Evolutionary conservation across 306 rosid species (phyloP).

Genomic region (Psophocarpus tetragonolobus): DNA sequence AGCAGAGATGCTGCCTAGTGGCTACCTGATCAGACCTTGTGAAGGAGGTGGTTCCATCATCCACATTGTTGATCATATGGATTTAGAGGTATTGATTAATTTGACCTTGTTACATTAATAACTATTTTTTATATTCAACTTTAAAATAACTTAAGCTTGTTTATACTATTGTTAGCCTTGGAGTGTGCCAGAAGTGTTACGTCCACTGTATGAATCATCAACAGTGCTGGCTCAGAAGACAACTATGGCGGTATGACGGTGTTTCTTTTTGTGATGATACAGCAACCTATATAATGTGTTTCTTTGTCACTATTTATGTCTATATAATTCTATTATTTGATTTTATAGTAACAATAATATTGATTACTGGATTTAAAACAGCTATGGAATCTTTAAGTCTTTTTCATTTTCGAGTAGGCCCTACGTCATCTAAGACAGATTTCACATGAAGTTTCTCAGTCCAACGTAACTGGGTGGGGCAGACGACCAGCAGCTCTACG

Average conservation of each 20-base stretch:
- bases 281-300: neutral
- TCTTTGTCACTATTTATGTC: neutral
- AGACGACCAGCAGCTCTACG: conserved; percentile 94
- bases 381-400: neutral
- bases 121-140: neutral
- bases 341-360: neutral
- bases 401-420: conserved; percentile 52
- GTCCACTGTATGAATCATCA: conserved; percentile 90
- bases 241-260: conserved; percentile 89
- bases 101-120: neutral
- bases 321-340: neutral
- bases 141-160: conserved; percentile 22
- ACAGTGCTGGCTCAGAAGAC: conserved; percentile 91
- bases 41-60: conserved; percentile 99
- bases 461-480: conserved; percentile 90
- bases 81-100: conserved; percentile 72
- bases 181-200: conserved; percentile 96
- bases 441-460: conserved; percentile 91
- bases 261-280: conserved; percentile 9
- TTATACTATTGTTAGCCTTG: conserved; percentile 63
- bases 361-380: neutral
- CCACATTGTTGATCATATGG: conserved; percentile 93
- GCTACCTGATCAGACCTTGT: conserved; percentile 91
- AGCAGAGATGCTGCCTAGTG: conserved; percentile 96
- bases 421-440: conserved; percentile 92